phyloP scores from a whole-genome alignment of 192 early-diverging fungal species.

The Gaertneriomyces semiglobifer region DNA sequence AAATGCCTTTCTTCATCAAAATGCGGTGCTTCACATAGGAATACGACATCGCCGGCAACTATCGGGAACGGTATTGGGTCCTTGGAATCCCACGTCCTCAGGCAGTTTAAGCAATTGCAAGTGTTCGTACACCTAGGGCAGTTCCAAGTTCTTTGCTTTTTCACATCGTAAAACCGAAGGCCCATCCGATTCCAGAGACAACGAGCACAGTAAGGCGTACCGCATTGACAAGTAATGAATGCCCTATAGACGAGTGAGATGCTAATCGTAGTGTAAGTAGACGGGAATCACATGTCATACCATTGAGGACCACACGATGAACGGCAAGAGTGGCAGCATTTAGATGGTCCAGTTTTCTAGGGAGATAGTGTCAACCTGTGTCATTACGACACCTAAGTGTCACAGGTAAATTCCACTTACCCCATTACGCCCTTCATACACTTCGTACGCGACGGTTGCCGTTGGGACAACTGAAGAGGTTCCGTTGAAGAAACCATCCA shows the following conservation, averaged over 20 bases:
- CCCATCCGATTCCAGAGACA: constrained; percentile 19
- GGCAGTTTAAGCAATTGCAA: constrained; percentile 21
- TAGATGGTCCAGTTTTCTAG: not conserved
- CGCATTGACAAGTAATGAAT: constrained; percentile 9
- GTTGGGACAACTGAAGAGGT: constrained; percentile 5
- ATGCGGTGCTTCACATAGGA: constrained; percentile 15
- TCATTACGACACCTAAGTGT: not conserved
- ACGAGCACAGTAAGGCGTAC: constrained; percentile 13
- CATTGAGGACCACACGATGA: constrained; percentile 1
- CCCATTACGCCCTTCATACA: constrained; percentile 4
- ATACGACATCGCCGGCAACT: constrained; percentile 12
- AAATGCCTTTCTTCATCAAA: constrained; percentile 7
- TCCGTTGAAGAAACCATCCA: constrained; percentile 11
- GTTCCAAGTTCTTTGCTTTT: constrained; percentile 16
- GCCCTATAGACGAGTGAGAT: not conserved
- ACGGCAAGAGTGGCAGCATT: constrained; percentile 18
- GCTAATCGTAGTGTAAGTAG: not conserved
- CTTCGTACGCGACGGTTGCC: constrained; percentile 13
- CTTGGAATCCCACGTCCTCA: constrained; percentile 6
- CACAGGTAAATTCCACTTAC: constrained; percentile 9
- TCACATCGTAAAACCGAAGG: constrained; percentile 12
- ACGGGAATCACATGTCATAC: not conserved
- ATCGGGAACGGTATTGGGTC: constrained; percentile 19
- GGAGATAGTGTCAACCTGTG: not conserved
- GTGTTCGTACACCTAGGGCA: constrained; percentile 12